Evolutionary conservation across 2,329 filamentous ascomycete genomes (phyloP).

Genomic region (Aspergillus caelatus): DNA sequence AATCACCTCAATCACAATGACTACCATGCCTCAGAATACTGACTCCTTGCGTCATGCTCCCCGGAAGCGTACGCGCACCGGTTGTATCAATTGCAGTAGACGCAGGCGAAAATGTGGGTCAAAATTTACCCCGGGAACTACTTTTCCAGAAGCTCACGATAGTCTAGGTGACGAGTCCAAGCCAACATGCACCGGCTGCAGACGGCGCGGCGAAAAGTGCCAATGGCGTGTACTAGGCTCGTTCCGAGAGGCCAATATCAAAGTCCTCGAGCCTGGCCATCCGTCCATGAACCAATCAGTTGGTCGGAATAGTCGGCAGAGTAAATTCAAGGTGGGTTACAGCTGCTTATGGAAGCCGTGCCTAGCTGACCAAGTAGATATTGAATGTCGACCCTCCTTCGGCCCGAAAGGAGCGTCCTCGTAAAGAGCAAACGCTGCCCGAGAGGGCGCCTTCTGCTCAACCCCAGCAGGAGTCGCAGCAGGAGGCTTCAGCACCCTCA

Average conservation of each 20-base stretch:
- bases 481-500: not conserved
- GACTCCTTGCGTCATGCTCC: conserved; percentile 9
- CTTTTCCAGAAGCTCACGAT: conserved; percentile 1
- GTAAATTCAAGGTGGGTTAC: conserved; percentile 26
- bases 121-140: not conserved
- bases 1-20: conserved; percentile 3
- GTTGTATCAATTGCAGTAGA: conserved; percentile 37
- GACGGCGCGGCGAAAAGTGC: conserved; percentile 31
- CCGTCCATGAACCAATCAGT: conserved; percentile 33
- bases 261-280: conserved; percentile 29
- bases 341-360: not conserved
- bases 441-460: not conserved
- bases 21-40: conserved; percentile 5
- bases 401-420: conserved; percentile 2
- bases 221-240: conserved; percentile 35
- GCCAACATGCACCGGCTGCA: conserved; percentile 35
- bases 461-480: not conserved
- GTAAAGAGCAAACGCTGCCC: not conserved
- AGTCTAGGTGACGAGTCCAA: conserved; percentile 33
- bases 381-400: conserved; percentile 25
- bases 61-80: conserved; percentile 33
- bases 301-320: conserved; percentile 21
- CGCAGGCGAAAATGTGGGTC: conserved; percentile 34
- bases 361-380: conserved; percentile 16
- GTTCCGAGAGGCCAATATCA: conserved; percentile 36